Base-by-base conservation (phyloP, 139 green algal species). In the Tetratostichococcus sp. region DNA sequence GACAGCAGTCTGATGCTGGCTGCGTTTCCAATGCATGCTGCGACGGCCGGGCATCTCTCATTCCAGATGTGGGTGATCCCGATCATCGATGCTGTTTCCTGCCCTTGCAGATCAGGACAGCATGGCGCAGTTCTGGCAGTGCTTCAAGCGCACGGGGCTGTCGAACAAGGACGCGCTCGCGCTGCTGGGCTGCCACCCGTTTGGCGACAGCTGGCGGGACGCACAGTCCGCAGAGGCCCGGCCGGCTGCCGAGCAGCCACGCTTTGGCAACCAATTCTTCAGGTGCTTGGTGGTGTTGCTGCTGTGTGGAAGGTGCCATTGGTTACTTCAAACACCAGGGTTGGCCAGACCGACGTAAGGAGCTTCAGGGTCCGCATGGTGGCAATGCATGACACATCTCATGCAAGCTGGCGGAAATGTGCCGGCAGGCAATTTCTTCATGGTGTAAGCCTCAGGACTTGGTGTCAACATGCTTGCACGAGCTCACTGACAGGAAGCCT, bases 131-230 rank as follows among this genome's bases (percentile, higher is more conserved):
- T 26, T 62, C 17, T 62, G 50, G 50, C 50, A 32, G 65, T 22
- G 34, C 11, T 58, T 75, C 43, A n/a, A 67, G n/a, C 74, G 77
- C 25, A 31, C 70, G 43, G 77, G 72, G 11, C 68, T 82, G 43
- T 62, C 67, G 0, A 19, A 58, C 3, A 68, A 68, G 30, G 66
- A 78, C 31, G 57, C 65, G 2, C 66, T 82, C 42, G 77, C 68
- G 1, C 59, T 82, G n/a, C 69, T 31, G 14, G 77, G 71, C 26
- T 73, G 32, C 23, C 72, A 78, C 42, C 65, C 68, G 5, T 31
- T 82, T 42, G 72, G 23, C 32, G 65, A 67, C 70, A 75, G 67
- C 42, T 76, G 77, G 57, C n/a, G 31, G 34, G 71, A 69, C 50
- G 32, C 70, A 43, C 33, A 67, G 35, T 30, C 62, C 0, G 6